Conservation (phyloP, 2,329 filamentous ascomycete genomes). For the Cucurbitaria berberidis region DNA sequence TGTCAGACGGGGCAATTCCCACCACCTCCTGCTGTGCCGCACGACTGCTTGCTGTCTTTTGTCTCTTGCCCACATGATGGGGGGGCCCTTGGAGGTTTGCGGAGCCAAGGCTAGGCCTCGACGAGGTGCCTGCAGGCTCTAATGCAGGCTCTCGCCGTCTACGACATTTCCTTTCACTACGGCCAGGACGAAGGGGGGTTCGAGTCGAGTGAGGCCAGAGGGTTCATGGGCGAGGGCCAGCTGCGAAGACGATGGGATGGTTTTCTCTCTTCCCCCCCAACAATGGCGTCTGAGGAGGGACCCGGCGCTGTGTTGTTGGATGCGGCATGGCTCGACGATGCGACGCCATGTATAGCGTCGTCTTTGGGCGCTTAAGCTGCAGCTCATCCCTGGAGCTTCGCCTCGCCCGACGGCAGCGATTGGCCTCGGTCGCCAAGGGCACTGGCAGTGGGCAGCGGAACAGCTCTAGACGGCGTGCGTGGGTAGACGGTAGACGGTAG, state of each 20-base stretch:
- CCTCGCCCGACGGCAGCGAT: neutral
- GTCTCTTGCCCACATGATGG: constrained; percentile 5
- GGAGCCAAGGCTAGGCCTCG: neutral
- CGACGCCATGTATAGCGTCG: constrained; percentile 10
- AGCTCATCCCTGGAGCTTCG: constrained; percentile 1
- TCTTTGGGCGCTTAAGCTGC: constrained; percentile 22
- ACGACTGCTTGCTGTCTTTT: neutral
- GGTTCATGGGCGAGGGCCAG: neutral
- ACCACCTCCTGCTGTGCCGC: neutral
- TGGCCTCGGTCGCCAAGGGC: neutral
- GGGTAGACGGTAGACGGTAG: too few species aligned
- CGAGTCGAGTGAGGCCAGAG: too few species aligned
- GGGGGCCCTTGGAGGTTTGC: neutral
- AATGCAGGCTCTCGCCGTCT: neutral
- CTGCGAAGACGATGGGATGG: neutral
- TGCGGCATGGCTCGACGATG: constrained; percentile 12
- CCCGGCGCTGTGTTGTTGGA: constrained; percentile 23
- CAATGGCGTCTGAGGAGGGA: neutral
- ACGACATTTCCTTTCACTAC: neutral
- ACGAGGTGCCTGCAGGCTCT: neutral
- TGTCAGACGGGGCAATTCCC: constrained; percentile 21
- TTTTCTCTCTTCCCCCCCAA: neutral
- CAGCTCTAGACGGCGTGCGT: neutral
- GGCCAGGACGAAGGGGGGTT: neutral
- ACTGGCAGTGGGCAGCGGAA: neutral